A percentile compares a stretch with the other conserved stretches of the same genome.
These are phyloP conservation scores for Hymenoscyphus linearis DNA, from an alignment of 2,329 filamentous ascomycete species.

Conservation along the genomic window DNA sequence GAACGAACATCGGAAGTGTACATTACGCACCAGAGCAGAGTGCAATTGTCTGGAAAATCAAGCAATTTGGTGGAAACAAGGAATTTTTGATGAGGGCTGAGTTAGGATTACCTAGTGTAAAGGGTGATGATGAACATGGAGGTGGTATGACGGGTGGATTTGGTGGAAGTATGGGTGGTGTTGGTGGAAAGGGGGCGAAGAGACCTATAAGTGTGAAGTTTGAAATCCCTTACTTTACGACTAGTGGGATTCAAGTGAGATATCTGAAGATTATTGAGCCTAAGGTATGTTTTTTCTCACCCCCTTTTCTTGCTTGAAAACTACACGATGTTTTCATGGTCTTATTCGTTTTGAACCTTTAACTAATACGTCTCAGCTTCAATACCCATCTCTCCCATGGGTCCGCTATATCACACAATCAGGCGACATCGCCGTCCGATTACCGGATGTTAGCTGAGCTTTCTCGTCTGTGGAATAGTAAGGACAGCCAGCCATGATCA, in stretches of 20 bases:
- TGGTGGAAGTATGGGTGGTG: slow-evolving; percentile 92
- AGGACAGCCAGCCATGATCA: neutral
- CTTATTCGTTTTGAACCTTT: neutral
- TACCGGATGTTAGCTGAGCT: slow-evolving; percentile 60
- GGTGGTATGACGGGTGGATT: slow-evolving; percentile 98
- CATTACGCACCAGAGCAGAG: slow-evolving; percentile 97
- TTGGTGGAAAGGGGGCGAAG: slow-evolving; percentile 82
- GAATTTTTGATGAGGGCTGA: slow-evolving; percentile 99
- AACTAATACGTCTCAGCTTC: slow-evolving; percentile 54
- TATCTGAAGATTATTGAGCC: slow-evolving; percentile 99
- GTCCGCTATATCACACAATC: slow-evolving; percentile 98
- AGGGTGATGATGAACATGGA: slow-evolving; percentile 90
- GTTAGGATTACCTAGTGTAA: slow-evolving; percentile 85
- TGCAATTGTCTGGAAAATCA: slow-evolving; percentile 99
- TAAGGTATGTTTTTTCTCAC: slow-evolving; percentile 61
- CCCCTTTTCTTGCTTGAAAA: neutral
- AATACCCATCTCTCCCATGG: slow-evolving; percentile 98
- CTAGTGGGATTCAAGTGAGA: slow-evolving; percentile 94
- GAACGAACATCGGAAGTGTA: slow-evolving; percentile 94
- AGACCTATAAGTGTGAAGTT: slow-evolving; percentile 98
- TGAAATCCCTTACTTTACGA: slow-evolving; percentile 99
- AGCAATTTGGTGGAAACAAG: slow-evolving; percentile 97
- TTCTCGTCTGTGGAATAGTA: neutral
- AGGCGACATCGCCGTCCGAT: slow-evolving; percentile 87
- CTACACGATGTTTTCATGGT: neutral